Evolutionary conservation across 768 basidiomycete species (phyloP).

Genomic region (Rhizopogon vinicolor): DNA sequence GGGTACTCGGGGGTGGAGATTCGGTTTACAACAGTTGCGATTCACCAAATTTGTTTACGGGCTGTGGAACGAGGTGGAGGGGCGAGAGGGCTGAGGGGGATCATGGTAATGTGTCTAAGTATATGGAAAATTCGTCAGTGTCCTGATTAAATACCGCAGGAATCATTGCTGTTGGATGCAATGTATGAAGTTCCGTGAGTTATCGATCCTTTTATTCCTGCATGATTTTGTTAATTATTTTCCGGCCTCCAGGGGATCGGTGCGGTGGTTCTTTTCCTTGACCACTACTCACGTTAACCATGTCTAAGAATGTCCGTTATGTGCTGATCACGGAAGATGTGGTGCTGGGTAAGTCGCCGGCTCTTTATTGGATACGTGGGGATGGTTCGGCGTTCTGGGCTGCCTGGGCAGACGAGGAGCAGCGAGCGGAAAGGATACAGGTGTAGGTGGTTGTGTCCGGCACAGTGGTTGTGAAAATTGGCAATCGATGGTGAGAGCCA

Average conservation of each 20-base stretch:
- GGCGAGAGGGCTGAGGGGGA: slow-evolving; percentile 83
- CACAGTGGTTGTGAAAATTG: neutral
- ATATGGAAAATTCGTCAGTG: neutral
- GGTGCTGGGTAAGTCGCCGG: slow-evolving; percentile 56
- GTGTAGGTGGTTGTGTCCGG: slow-evolving; percentile 1
- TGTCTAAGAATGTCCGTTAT: slow-evolving; percentile 62
- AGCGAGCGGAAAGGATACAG: slow-evolving; percentile 12
- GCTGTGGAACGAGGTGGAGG: slow-evolving; percentile 84
- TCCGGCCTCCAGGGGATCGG: slow-evolving; percentile 51
- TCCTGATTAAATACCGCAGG: slow-evolving; percentile 38
- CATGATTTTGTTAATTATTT: slow-evolving; percentile 1
- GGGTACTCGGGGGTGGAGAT: slow-evolving; percentile 82
- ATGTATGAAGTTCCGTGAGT: slow-evolving; percentile 94
- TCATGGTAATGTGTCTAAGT: slow-evolving; percentile 52
- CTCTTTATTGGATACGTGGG: slow-evolving; percentile 73
- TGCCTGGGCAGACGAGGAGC: slow-evolving; percentile 71
- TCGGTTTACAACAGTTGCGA: slow-evolving; percentile 75
- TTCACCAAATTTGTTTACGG: slow-evolving; percentile 76
- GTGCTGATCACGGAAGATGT: slow-evolving; percentile 77
- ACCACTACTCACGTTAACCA: slow-evolving; percentile 5
- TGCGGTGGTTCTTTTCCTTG: slow-evolving; percentile 28
- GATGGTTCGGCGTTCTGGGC: slow-evolving; percentile 70
- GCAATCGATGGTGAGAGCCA: neutral
- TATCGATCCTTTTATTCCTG: slow-evolving; percentile 1
- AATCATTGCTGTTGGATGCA: slow-evolving; percentile 74